phyloP scores from a whole-genome alignment of 2,329 filamentous ascomycete genomes.

The Drechmeria coniospora region DNA sequence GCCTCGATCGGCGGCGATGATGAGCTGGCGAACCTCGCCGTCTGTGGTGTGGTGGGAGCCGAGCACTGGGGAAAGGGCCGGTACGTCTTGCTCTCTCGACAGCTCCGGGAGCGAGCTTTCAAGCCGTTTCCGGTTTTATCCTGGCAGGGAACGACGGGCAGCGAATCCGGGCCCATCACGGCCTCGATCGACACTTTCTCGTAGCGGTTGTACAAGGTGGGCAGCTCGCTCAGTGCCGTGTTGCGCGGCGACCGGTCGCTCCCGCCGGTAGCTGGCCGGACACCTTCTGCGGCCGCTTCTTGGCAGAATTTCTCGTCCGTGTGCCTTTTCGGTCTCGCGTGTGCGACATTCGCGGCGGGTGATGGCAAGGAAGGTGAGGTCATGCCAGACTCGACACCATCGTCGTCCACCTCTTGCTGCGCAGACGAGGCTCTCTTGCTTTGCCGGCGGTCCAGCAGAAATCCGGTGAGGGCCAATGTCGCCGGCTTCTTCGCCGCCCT shows the following conservation, averaged over 20 bases:
- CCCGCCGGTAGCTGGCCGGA: conserved; percentile 12
- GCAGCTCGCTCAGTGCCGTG: conserved; percentile 22
- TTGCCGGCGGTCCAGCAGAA: conserved; percentile 20
- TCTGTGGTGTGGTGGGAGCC: conserved; percentile 9
- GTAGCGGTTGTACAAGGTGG: conserved; percentile 41
- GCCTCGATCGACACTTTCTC: conserved; percentile 38
- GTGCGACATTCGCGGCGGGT: conserved; percentile 25
- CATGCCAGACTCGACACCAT: conserved; percentile 11
- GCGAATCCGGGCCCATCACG: conserved; percentile 15
- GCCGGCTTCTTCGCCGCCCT: conserved; percentile 27
- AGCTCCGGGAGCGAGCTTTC: conserved; percentile 1
- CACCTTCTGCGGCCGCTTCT: conserved; percentile 8
- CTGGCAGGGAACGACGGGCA: neutral
- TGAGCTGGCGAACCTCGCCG: conserved; percentile 7
- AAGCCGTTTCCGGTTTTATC: neutral
- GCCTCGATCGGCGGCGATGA: conserved; percentile 23
- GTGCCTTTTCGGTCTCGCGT: conserved; percentile 13
- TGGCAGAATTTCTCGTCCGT: conserved; percentile 21
- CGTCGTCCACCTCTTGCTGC: neutral
- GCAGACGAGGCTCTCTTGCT: conserved; percentile 10
- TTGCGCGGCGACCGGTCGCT: conserved; percentile 9
- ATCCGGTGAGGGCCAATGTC: conserved; percentile 31
- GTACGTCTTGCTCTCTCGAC: conserved; percentile 2
- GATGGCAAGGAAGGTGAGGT: conserved; percentile 21
- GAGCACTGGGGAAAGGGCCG: conserved; percentile 4